Evolutionary conservation across 83 land plant species (phyloP), one percentile per base, ranked within the genome.

Genomic region (Picea abies): DNA sequence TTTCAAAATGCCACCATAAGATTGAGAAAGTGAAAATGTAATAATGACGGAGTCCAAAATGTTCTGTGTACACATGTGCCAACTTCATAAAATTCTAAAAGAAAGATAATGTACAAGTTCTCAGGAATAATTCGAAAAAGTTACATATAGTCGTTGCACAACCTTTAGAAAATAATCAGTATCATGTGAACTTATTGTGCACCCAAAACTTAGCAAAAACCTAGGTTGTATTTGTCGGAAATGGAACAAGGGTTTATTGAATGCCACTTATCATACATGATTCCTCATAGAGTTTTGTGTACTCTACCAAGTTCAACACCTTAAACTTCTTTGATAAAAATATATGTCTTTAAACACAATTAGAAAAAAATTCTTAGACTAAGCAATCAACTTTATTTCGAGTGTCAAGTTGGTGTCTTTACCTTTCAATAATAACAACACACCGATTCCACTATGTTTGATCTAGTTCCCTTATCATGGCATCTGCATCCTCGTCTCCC

Each of bases 401-500:
- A 58, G 62, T 58, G 58, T 52, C 63, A 81, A 49, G 85, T 84
- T 39, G 84, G 66, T 15, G 92, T 86, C 81, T n/a, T n/a, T n/a
- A n/a, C n/a, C n/a, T n/a, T n/a, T 90, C 92, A 15, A 90, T 88
- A 44, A 90, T 82, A 9, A 90, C 86, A 44, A 90, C 85, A 70
- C 91, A 77, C 4, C 90, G 88, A 70, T 91, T 91, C 93, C 93
- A 91, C 67, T 89, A 90, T 22, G 86, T 89, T 76, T 89, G 88
- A 79, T 89, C 92, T 47, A 91, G 86, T 25, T 89, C 88, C 25
- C 85, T 80, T 32, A 89, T 89, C 29, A 92, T 92, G 44, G 87
- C 90, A 87, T 89, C 92, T n/a, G 92, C 93, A 83, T 89, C 93
- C 78, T 87, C 90, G 82, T 91, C 92, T 79, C 83, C 61, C 81